Evolutionary conservation across 2,329 filamentous ascomycete species (phyloP).

Genomic region (Aspergillus terreus): DNA sequence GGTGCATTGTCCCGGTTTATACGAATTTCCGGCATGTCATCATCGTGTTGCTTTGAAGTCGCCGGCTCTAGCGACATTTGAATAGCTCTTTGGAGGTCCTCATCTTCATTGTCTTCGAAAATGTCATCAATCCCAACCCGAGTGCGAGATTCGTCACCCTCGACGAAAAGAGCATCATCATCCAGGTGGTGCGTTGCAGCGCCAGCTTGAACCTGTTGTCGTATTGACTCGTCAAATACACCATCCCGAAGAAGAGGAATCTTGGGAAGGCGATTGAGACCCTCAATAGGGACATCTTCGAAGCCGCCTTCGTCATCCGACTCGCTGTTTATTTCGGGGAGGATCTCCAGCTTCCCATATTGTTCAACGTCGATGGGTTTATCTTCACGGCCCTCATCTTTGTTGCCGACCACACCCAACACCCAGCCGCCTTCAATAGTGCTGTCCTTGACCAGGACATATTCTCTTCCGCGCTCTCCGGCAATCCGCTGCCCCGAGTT

Average conservation of each 20-base stretch:
- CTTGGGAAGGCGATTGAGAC: conserved; percentile 78
- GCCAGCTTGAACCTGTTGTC: conserved; percentile 22
- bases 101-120: conserved; percentile 62
- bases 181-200: conserved; percentile 27
- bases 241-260: conserved; percentile 39
- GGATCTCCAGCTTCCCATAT: conserved; percentile 46
- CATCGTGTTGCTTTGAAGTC: conserved; percentile 38
- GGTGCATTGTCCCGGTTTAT: conserved; percentile 47
- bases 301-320: conserved; percentile 74
- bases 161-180: conserved; percentile 56
- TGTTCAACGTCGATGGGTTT: conserved; percentile 91
- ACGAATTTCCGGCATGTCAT: conserved; percentile 30
- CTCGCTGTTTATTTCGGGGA: conserved; percentile 57
- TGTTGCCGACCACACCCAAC: conserved; percentile 85
- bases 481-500: conserved; percentile 53
- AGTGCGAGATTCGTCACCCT: conserved; percentile 37
- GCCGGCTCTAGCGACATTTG: conserved; percentile 67
- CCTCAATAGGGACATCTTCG: conserved; percentile 89
- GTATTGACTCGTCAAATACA: conserved; percentile 34
- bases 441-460: conserved; percentile 93
- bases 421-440: conserved; percentile 95
- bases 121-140: conserved; percentile 49
- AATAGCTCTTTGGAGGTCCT: conserved; percentile 77
- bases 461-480: conserved; percentile 84
- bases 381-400: conserved; percentile 71